Percentiles rank a stretch among this genome's conserved stretches.
phyloP scores from a whole-genome alignment of 2,329 filamentous ascomycete genomes.

The Tolypocladium sp. region DNA sequence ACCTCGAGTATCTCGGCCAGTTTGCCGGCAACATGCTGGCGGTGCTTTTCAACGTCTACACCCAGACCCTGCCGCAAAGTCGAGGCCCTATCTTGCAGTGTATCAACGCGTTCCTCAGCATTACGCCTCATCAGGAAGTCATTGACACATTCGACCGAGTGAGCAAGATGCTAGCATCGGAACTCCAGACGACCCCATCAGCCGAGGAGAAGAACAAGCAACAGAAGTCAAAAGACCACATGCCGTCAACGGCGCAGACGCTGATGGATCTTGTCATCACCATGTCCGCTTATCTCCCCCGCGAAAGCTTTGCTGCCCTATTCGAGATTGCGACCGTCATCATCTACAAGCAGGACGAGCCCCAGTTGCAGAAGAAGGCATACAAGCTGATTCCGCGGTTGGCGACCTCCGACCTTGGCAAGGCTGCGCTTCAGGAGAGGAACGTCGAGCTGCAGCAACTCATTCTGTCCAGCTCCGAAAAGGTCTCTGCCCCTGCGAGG shows the following conservation, averaged over 20 bases:
- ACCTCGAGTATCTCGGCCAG: conserved; percentile 68
- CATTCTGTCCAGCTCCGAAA: conserved; percentile 69
- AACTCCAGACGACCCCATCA: conserved; percentile 47
- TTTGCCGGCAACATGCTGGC: conserved; percentile 86
- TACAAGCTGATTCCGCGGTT: conserved; percentile 96
- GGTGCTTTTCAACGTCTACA: conserved; percentile 98
- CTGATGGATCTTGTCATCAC: conserved; percentile 96
- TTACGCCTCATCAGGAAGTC: conserved; percentile 69
- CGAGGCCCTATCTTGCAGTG: conserved; percentile 86
- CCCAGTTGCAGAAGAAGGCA: conserved; percentile 95
- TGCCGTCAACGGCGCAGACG: conserved; percentile 89
- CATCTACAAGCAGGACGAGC: conserved; percentile 72
- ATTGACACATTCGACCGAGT: conserved; percentile 85
- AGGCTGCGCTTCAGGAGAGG: conserved; percentile 65
- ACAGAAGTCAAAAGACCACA: conserved; percentile 53
- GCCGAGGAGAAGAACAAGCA: conserved; percentile 55
- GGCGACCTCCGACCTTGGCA: conserved; percentile 69
- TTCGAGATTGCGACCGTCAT: conserved; percentile 82
- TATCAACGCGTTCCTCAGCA: conserved; percentile 89
- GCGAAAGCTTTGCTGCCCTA: conserved; percentile 73
- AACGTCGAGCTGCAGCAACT: conserved; percentile 74
- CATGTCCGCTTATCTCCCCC: conserved; percentile 85
- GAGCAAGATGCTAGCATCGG: conserved; percentile 68
- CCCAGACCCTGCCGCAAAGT: conserved; percentile 86
- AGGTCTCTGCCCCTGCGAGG: conserved; percentile 76